Evolutionary conservation across 2,329 filamentous ascomycete species (phyloP).

Genomic region (Sporothrix schenckii): DNA sequence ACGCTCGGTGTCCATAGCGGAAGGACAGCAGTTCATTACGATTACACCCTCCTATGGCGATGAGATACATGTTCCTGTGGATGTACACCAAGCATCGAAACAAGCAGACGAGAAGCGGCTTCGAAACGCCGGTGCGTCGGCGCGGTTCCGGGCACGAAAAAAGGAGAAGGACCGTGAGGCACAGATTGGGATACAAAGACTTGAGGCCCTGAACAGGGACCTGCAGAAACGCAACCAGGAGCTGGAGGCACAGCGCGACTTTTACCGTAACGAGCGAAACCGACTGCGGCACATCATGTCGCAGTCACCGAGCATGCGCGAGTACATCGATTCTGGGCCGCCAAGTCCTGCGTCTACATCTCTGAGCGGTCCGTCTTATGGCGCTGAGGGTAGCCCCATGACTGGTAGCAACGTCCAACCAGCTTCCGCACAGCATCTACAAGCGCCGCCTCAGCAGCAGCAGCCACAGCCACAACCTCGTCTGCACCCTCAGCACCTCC

Average conservation of each 20-base stretch:
- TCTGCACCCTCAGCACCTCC: slow-evolving; percentile 31
- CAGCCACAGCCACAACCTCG: not conserved
- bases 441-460: slow-evolving; percentile 22
- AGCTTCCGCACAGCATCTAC: slow-evolving; percentile 21
- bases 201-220: slow-evolving; percentile 71
- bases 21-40: slow-evolving; percentile 42
- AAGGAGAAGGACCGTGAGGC: slow-evolving; percentile 81
- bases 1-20: slow-evolving; percentile 35
- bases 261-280: slow-evolving; percentile 73
- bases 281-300: slow-evolving; percentile 68
- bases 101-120: slow-evolving; percentile 83
- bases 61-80: slow-evolving; percentile 66
- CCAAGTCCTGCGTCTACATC: slow-evolving; percentile 52
- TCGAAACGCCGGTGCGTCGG: slow-evolving; percentile 82
- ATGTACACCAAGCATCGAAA: slow-evolving; percentile 79
- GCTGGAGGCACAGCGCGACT: slow-evolving; percentile 66
- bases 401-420: slow-evolving; percentile 22
- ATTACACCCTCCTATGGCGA: slow-evolving; percentile 47
- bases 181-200: slow-evolving; percentile 66
- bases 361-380: slow-evolving; percentile 44
- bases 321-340: slow-evolving; percentile 55
- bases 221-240: slow-evolving; percentile 58
- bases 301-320: slow-evolving; percentile 60
- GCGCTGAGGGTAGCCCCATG: slow-evolving; percentile 46
- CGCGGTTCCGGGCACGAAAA: slow-evolving; percentile 76